These are phyloP conservation scores for Cladosporium sp. DNA, from an alignment of 2,329 filamentous ascomycete genomes.

Conservation along the genomic window DNA sequence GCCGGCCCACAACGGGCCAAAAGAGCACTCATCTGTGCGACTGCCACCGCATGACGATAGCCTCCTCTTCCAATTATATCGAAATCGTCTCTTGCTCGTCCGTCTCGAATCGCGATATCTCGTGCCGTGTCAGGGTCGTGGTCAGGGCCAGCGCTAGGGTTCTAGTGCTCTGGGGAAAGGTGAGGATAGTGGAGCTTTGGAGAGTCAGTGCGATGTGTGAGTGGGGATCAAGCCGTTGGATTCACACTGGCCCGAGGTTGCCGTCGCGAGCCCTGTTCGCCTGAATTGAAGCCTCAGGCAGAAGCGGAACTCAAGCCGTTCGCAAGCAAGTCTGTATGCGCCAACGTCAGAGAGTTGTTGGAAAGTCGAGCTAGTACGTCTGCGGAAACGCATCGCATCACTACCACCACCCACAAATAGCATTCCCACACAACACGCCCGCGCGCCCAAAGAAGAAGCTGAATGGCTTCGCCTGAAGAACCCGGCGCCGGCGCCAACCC, in stretches of 20 bases:
- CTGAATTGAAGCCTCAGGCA: neutral
- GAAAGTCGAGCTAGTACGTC: constrained; percentile 11
- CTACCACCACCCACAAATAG: neutral
- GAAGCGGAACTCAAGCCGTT: neutral
- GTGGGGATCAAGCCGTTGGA: neutral
- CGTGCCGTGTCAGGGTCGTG: constrained; percentile 12
- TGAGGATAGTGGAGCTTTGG: constrained; percentile 16
- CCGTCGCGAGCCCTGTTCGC: neutral
- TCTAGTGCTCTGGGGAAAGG: constrained; percentile 18
- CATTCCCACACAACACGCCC: neutral
- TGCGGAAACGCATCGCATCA: neutral
- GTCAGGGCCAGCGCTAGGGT: constrained; percentile 13
- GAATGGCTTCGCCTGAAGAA: constrained; percentile 81
- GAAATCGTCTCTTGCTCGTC: neutral
- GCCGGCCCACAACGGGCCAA: neutral
- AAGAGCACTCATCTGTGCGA: neutral
- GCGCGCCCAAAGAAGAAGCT: neutral
- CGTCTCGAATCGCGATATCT: neutral
- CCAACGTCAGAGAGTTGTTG: constrained; percentile 10
- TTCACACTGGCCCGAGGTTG: neutral
- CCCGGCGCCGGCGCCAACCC: constrained; percentile 51
- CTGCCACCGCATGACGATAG: neutral
- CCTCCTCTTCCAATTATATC: neutral
- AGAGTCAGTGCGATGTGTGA: constrained; percentile 9
- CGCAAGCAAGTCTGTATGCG: neutral